Conservation (phyloP, 2,329 filamentous ascomycete species). For the Beauveria sp. region DNA sequence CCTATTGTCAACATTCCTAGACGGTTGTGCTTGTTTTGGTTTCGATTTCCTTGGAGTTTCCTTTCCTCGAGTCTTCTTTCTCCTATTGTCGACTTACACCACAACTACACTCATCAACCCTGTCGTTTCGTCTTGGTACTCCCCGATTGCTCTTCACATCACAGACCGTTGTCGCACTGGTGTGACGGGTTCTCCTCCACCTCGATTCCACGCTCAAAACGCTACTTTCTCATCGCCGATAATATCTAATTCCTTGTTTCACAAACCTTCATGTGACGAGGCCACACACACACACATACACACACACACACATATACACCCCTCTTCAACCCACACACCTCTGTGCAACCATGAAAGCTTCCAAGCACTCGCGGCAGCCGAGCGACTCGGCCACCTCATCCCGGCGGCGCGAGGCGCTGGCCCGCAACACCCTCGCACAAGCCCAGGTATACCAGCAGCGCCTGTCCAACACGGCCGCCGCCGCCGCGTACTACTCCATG, state of each 20-base stretch:
- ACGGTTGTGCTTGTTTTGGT: background rate
- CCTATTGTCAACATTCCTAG: slow-evolving; percentile 7
- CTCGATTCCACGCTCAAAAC: background rate
- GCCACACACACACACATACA: background rate
- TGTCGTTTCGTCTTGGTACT: background rate
- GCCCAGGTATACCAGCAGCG: slow-evolving; percentile 3
- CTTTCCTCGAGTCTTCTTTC: slow-evolving; percentile 2
- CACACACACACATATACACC: background rate
- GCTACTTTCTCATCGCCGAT: background rate
- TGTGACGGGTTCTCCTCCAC: background rate
- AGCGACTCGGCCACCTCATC: slow-evolving; percentile 1
- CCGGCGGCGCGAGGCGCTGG: background rate
- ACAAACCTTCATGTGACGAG: slow-evolving; percentile 2
- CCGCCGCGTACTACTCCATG: background rate
- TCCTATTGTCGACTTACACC: background rate
- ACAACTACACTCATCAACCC: background rate
- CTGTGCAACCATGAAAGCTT: background rate
- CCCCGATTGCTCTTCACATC: background rate
- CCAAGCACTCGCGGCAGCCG: slow-evolving; percentile 2
- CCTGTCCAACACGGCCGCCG: background rate
- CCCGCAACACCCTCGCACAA: slow-evolving; percentile 5
- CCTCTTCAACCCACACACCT: background rate
- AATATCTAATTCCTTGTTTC: slow-evolving; percentile 1
- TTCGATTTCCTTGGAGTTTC: background rate
- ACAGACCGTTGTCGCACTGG: background rate